phyloP scores from a whole-genome alignment of 1,284 basidiomycete species.

The Anthracocystis walkeri region DNA sequence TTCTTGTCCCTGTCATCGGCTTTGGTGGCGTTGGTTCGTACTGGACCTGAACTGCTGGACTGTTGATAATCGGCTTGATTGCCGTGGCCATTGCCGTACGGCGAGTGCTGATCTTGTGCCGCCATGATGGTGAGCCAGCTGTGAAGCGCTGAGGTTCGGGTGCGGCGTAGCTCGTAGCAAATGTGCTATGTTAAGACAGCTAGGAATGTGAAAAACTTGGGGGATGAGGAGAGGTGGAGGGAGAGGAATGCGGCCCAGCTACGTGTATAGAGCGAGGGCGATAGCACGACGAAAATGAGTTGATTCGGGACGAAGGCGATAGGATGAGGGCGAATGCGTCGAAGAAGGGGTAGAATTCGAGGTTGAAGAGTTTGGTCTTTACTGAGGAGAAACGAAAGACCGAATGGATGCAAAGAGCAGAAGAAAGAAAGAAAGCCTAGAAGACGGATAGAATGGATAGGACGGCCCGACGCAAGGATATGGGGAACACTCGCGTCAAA shows the following conservation, averaged over 20 bases:
- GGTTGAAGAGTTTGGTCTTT: no score
- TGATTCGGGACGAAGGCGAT: no score
- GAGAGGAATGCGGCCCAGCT: not conserved
- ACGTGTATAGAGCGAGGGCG: conserved; percentile 1
- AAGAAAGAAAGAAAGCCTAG: no score
- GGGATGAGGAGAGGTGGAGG: not conserved
- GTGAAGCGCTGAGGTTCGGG: not conserved
- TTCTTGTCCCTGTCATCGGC: conserved; percentile 44
- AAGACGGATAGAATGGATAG: no score
- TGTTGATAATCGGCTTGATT: conserved; percentile 14
- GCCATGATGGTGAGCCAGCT: conserved; percentile 19
- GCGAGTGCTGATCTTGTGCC: conserved; percentile 19
- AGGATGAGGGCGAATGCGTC: no score
- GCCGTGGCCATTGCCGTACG: conserved; percentile 20
- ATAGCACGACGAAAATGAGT: no score
- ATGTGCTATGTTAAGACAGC: not conserved
- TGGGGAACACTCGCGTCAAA: no score
- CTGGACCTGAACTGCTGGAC: conserved; percentile 27
- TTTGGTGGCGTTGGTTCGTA: conserved; percentile 36
- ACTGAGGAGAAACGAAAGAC: no score
- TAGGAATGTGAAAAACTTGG: not conserved
- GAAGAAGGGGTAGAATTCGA: no score
- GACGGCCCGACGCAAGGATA: no score
- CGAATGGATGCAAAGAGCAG: no score
- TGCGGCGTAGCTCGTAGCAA: no score